Base-by-base conservation (phyloP, 371 early-diverging fungal genomes). In the Mucor lusitanicus region DNA sequence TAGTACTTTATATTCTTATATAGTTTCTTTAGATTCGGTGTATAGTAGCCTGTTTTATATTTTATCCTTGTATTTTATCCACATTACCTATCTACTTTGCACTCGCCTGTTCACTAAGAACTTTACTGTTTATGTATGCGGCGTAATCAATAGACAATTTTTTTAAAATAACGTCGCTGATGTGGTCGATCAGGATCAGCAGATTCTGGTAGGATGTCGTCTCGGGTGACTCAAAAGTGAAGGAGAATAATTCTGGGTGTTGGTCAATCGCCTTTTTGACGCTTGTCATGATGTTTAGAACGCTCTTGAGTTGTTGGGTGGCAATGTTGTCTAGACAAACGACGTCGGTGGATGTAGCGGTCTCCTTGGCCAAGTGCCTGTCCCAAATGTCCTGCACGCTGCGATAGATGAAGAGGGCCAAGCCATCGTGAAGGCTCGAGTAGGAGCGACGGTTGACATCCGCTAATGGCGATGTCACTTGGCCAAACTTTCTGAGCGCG, bases 371-470 rank as follows among this genome's bases (percentile, higher is more conserved):
- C 25, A 91, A 74, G n/a, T 75, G 70, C 37, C 76, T 77, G 37
- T 79, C 78, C 95, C 97, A 95, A 17, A 94, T 66, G 1, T 93
- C 88, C 30, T 80, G 72, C 68, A 95, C 71, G 4, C 88, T 60
- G 15, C 95, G 91, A 15, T 88, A 82, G 58, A 95, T 61, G 65
- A 91, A 94, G 11, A 93, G 71, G 11, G 87, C 90, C 46, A 95
- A 78, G n/a, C 92, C 95, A 65, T 94, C 86, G 69, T 93, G 92
- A 56, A 83, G 76, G 42, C 85, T 88, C 44, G 89, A 87, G 65
- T 78, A 70, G 5, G 48, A 48, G 27, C 39, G 63, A 19, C 11
- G 30, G 33, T 66, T 30, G 19, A n/a, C 0, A 5, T 54, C 42
- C 23, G 61, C 56, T 17, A 73, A 44, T 13, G 17, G 9, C 5